phyloP scores from a whole-genome alignment of 257 asterid species.

The Pogostemon cablin region DNA sequence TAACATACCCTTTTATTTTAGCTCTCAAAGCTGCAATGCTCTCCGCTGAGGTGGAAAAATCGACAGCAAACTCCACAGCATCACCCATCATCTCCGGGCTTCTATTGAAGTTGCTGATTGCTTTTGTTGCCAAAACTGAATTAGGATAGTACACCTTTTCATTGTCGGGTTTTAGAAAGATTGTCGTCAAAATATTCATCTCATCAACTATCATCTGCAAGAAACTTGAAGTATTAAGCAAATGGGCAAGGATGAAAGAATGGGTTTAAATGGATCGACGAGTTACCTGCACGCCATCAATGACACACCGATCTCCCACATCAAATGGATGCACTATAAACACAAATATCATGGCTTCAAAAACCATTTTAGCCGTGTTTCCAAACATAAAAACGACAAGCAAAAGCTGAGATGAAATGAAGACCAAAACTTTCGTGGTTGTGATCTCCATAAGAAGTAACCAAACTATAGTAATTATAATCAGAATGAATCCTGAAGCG shows the following conservation, averaged over 20 bases:
- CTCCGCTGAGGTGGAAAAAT: constrained; percentile 70
- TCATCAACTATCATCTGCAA: constrained; percentile 75
- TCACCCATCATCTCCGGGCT: constrained; percentile 85
- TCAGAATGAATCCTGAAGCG: constrained; percentile 43
- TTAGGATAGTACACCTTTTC: constrained; percentile 71
- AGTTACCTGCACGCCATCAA: constrained; percentile 59
- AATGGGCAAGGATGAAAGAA: not conserved
- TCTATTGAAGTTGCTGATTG: constrained; percentile 64
- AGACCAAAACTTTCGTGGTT: constrained; percentile 48
- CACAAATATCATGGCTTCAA: constrained; percentile 59
- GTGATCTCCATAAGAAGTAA: constrained; percentile 60
- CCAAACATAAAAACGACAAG: constrained; percentile 62
- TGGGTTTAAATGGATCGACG: not conserved
- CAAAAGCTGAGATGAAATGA: constrained; percentile 60
- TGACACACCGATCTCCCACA: constrained; percentile 69
- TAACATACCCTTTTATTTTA: constrained; percentile 59
- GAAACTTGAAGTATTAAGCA: not conserved
- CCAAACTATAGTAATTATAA: constrained; percentile 55
- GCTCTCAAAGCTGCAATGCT: constrained; percentile 64
- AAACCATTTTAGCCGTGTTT: constrained; percentile 45
- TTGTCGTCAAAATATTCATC: constrained; percentile 73
- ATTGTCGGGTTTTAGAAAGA: constrained; percentile 62
- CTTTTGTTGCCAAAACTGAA: constrained; percentile 54
- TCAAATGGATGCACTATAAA: constrained; percentile 66
- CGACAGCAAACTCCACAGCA: constrained; percentile 70